A percentile compares a stretch with the other conserved stretches of the same genome.
Conservation (phyloP, 2,329 filamentous ascomycete genomes). For the Cladosporium austrohemisphaericum region DNA sequence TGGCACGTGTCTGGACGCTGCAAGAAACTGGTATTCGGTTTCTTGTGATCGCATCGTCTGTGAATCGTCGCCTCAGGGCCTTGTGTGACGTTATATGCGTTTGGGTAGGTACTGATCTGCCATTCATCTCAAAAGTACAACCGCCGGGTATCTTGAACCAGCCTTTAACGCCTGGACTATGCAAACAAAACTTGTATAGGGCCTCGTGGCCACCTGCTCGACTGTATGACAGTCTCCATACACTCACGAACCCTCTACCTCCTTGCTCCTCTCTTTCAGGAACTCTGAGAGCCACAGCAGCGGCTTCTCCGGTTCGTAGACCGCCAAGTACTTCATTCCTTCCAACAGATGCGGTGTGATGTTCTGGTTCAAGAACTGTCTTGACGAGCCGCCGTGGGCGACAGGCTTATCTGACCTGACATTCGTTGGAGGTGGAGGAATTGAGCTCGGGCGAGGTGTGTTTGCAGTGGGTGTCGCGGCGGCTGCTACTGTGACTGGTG, state of each 20-base stretch:
- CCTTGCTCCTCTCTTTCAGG: constrained; percentile 44
- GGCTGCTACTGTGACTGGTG: constrained; percentile 18
- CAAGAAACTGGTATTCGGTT: background rate
- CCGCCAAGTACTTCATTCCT: constrained; percentile 50
- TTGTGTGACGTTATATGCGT: background rate
- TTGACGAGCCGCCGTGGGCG: constrained; percentile 46
- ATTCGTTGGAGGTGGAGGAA: constrained; percentile 30
- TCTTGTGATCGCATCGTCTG: too few species aligned
- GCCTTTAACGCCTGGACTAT: constrained; percentile 7
- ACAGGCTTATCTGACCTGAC: constrained; percentile 37
- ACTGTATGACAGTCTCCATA: background rate
- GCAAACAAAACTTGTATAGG: background rate
- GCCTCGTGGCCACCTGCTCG: background rate
- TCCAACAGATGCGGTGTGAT: constrained; percentile 50
- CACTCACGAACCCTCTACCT: constrained; percentile 40
- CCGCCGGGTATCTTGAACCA: constrained; percentile 11
- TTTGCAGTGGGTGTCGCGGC: constrained; percentile 23
- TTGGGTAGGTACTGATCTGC: background rate
- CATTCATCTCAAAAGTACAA: constrained; percentile 4
- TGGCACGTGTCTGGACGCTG: background rate
- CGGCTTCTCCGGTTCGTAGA: constrained; percentile 51
- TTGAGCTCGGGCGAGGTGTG: constrained; percentile 24
- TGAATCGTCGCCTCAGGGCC: too few species aligned
- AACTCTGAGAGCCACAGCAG: constrained; percentile 48
- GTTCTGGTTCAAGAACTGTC: constrained; percentile 48